phyloP scores from a whole-genome alignment of 2,329 filamentous ascomycete genomes.

The Nannizziopsis barbatae region DNA sequence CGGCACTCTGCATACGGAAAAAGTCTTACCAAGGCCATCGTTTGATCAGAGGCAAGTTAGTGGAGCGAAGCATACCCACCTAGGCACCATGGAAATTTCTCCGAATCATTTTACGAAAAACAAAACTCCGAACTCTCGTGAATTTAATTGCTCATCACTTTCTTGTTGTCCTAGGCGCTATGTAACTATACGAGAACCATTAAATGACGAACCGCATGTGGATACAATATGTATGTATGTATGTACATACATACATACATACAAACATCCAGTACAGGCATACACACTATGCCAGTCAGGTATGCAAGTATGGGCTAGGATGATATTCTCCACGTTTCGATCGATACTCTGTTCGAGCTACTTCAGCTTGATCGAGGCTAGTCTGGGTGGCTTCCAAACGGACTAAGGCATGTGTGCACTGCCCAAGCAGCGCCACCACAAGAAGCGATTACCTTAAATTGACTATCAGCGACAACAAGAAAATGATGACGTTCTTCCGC shows the following conservation, averaged over 20 bases:
- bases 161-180: background rate
- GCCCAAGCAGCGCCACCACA: background rate
- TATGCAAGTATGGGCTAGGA: slow-evolving; percentile 1
- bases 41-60: too few relatives aligned
- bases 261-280: too few relatives aligned
- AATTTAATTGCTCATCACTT: background rate
- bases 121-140: too few relatives aligned
- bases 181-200: slow-evolving; percentile 1
- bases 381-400: background rate
- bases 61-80: too few relatives aligned
- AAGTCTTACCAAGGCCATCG: too few relatives aligned
- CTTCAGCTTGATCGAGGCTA: background rate
- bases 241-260: background rate
- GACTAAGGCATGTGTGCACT: background rate
- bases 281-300: too few relatives aligned
- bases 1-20: too few relatives aligned
- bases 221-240: background rate
- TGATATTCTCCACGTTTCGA: slow-evolving; percentile 5
- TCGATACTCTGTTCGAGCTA: background rate
- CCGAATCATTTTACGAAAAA: too few relatives aligned
- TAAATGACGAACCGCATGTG: background rate
- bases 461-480: background rate
- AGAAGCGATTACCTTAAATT: background rate
- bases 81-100: too few relatives aligned
- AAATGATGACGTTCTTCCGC: too few relatives aligned